Percentiles rank a stretch among this genome's conserved stretches.
These are phyloP conservation scores for Cyclocybe cylindracea DNA, from an alignment of 768 basidiomycete species.

Conservation along the genomic window DNA sequence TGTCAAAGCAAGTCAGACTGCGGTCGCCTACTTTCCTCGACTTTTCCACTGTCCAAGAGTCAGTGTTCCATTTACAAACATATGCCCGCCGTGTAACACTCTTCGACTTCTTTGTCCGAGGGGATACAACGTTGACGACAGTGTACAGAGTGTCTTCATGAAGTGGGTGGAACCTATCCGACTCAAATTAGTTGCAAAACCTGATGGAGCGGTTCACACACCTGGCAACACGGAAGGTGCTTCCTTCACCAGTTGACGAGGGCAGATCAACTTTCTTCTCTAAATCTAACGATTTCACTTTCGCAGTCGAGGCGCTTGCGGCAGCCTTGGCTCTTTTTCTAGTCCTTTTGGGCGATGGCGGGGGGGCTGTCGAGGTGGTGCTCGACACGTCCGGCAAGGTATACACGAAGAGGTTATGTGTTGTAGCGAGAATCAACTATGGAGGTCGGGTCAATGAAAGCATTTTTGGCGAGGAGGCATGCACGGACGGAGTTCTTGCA, in stretches of 20 bases:
- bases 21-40: conserved; percentile 75
- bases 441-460: neutral
- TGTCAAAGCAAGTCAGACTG: conserved; percentile 84
- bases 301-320: conserved; percentile 12
- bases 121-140: conserved; percentile 66
- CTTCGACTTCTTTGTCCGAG: conserved; percentile 58
- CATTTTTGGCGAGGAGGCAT: neutral
- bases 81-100: conserved; percentile 59
- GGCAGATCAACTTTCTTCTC: conserved; percentile 59
- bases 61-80: conserved; percentile 72
- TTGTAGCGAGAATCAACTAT: conserved; percentile 70
- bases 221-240: conserved; percentile 70
- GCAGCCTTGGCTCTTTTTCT: conserved; percentile 40
- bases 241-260: conserved; percentile 44
- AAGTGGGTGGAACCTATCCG: conserved; percentile 55
- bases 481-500: conserved; percentile 55
- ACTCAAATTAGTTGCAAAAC: neutral
- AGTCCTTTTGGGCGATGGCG: conserved; percentile 33
- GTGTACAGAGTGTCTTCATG: conserved; percentile 61
- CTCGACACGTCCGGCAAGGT: conserved; percentile 39
- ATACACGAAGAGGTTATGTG: conserved; percentile 64
- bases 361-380: conserved; percentile 9
- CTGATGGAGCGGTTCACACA: conserved; percentile 17
- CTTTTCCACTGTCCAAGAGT: conserved; percentile 66
- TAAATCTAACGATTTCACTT: conserved; percentile 36